Base-by-base conservation (phyloP, 306 rosid species). In the Gastrolobium villosum region DNA sequence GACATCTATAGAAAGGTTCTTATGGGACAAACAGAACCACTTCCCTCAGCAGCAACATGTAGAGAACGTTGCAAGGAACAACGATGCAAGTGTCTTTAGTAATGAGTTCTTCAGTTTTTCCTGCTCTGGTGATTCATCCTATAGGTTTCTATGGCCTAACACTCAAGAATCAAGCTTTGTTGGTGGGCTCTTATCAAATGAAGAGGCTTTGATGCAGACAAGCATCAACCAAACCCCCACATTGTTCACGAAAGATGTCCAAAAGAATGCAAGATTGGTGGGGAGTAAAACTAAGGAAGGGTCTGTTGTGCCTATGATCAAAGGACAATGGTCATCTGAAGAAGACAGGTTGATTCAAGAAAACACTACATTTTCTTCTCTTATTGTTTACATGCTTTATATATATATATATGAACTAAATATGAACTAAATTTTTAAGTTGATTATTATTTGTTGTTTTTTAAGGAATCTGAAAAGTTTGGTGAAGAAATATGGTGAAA, bases 291-390 rank as follows among this genome's bases (percentile, higher is more conserved):
- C 46, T n/a, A 84, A 75, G 64, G 88, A 85, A 67, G 74, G 13
- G 14, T 65, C 75, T 76, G 41, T 72, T 62, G 63, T 76, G 32
- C 7, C 32, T 61, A 65, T 83, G 61, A 88, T 91, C 77, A 93
- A 91, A 81, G 96, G 96, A 31, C 94, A 91, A 10, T 93, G 96
- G 98, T 84, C 84, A 0, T 76, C 84, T 0, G 96, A 88, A 70
- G 96, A 93, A 87, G 98, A 93, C 77, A 93, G 96, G 98, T 87
- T n/a, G 59, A 59, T 43, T 48, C 32, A 5, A 28, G 4, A 26
- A 1, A 61, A 13, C 15, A 1, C 14, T 44, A 35, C n/a, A 37
- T 31, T 61, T 54, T 3, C 62, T 46, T 66, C 37, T 39, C 26
- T 20, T 31, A 1, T 28, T 8, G 15, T 63, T 63, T 36, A 7